Base-by-base conservation (phyloP, 495 filamentous ascomycete genomes). In the Gamarada debralockiae region DNA sequence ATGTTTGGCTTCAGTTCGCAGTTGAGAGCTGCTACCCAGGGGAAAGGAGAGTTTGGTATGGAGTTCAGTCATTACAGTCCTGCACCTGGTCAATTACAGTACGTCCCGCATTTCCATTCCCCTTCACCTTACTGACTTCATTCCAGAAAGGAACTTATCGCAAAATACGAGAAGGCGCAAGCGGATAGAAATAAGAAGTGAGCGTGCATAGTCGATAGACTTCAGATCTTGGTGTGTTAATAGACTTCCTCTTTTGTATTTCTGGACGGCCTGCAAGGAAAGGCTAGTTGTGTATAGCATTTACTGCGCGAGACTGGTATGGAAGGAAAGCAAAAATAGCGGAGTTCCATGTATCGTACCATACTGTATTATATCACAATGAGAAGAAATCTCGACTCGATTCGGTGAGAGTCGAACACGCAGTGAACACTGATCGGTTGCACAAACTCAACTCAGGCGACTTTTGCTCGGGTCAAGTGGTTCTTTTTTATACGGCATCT, bases 41-140 rank as follows among this genome's bases (percentile, higher is more conserved):
- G 93, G 48, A 99, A 99, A 79, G 95, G 95, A 59, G 95, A 99
- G 75, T 99, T 96, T 63, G 85, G 78, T 56, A 99, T 99, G 95
- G 95, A 99, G 75, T 99, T 97, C 69, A 89, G 85, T 65, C 92
- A 97, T 72, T 97, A 99, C 66, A 82, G 84, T 50, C 77, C 88
- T 48, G 88, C 92, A 57, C 87, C 91, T 44, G 81, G 83, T 53
- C 92, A 97, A 61, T 65, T 97, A 68, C 95, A 99, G 86, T 89
- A 83, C 65, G 61, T 58, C 53, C 31, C 12, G 44, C 40, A 4
- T 18, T 47, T 18, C 34, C 34, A 24, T 52, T 12, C 21, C 47
- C 39, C 27, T 60, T 63, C 45, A 62, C 31, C 31, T 27, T 61
- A 53, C 46, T 50, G 33, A 60, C 17, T 37, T 20, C 25, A 14